Evolutionary conservation across 805 yeast genomes (phyloP).

Genomic region (Hanseniaspora taiwanica): DNA sequence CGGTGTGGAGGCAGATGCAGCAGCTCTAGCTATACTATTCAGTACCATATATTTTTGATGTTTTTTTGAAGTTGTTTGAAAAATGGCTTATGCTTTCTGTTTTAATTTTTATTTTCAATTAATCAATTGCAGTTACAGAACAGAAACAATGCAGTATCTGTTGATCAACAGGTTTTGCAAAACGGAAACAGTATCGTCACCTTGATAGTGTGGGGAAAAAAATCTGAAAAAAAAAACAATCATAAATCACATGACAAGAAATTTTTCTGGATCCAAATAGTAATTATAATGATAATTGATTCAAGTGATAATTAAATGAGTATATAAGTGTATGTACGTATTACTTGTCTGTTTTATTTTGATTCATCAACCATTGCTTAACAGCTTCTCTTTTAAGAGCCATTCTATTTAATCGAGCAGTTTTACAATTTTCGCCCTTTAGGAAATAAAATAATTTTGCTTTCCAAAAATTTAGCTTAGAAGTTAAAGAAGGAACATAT

Average conservation of each 20-base stretch:
- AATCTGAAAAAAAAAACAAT: not conserved
- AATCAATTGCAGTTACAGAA: too few relatives aligned
- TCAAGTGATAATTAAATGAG: not conserved
- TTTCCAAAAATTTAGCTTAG: not conserved
- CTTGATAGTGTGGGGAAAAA: not conserved
- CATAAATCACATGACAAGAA: not conserved
- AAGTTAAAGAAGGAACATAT: constrained; percentile 9
- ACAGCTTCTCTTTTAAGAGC: not conserved
- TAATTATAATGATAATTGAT: not conserved
- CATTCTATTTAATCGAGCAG: not conserved
- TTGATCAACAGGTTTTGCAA: too few relatives aligned
- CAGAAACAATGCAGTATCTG: too few relatives aligned
- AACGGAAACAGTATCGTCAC: too few relatives aligned
- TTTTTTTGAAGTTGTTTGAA: not conserved
- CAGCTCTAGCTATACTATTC: constrained; percentile 17
- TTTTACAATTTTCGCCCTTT: not conserved
- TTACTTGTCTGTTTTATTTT: not conserved
- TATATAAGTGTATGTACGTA: not conserved
- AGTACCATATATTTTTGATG: not conserved
- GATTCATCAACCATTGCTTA: not conserved
- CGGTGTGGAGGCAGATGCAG: constrained; percentile 25
- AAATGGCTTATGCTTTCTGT: not conserved
- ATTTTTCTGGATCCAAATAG: not conserved
- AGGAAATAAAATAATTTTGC: not conserved
- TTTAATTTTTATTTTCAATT: too few relatives aligned